phyloP scores from a whole-genome alignment of 306 rosid genomes.

The Mucuna pruriens region DNA sequence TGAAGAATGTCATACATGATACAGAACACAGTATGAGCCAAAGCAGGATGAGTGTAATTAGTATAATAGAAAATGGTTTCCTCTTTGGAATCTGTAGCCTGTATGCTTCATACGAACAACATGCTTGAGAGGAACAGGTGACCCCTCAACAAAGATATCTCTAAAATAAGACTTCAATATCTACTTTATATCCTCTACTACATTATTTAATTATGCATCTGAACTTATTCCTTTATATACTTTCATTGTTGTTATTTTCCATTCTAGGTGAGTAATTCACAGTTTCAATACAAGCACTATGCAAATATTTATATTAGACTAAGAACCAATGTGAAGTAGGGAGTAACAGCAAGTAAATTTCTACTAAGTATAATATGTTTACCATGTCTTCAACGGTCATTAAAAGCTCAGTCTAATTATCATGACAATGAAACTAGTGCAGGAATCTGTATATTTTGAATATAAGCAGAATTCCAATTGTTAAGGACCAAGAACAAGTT shows the following conservation, averaged over 20 bases:
- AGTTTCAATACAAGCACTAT: neutral
- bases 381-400: neutral
- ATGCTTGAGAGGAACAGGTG: neutral
- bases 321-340: neutral
- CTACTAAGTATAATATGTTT: neutral
- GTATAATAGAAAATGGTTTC: neutral
- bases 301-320: neutral
- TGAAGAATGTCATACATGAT: neutral
- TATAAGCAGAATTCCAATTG: neutral
- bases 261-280: neutral
- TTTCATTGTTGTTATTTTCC: neutral
- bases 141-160: neutral
- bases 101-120: neutral
- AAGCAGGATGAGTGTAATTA: neutral
- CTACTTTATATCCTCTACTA: neutral
- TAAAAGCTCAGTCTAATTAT: neutral
- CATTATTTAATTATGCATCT: neutral
- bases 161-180: neutral
- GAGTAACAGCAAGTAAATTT: neutral
- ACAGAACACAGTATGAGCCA: neutral
- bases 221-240: neutral
- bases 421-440: slow-evolving; percentile 3
- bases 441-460: neutral
- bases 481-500: slow-evolving; percentile 18
- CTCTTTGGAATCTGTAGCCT: neutral